Evolutionary conservation across 768 basidiomycete genomes (phyloP).

Genomic region (Chiua virens): DNA sequence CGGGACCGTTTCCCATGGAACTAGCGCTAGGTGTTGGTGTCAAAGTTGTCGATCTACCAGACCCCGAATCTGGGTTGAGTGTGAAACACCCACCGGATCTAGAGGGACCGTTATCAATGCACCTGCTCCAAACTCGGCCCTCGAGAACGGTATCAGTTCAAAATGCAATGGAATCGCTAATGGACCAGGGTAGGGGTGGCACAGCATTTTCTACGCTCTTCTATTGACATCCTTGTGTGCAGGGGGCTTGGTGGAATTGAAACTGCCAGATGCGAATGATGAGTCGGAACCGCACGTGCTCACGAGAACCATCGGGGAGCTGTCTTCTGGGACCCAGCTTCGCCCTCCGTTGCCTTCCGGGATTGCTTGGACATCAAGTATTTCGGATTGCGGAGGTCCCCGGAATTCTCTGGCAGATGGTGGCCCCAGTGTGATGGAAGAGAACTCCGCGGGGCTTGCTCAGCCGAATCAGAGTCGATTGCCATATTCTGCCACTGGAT

Average conservation of each 20-base stretch:
- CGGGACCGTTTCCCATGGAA: constrained; percentile 6
- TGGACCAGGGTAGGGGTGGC: constrained; percentile 55
- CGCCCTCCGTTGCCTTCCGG: constrained; percentile 19
- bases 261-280: constrained; percentile 40
- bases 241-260: constrained; percentile 62
- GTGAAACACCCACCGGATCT: constrained; percentile 23
- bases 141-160: constrained; percentile 3
- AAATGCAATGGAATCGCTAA: constrained; percentile 60
- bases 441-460: background rate
- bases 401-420: constrained; percentile 1
- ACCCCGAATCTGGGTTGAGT: constrained; percentile 21
- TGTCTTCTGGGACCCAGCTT: constrained; percentile 38
- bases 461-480: background rate
- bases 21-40: constrained; percentile 68
- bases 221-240: background rate
- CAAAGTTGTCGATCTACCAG: constrained; percentile 39
- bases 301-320: constrained; percentile 45
- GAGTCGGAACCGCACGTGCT: constrained; percentile 32
- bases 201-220: background rate
- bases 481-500: constrained; percentile 4
- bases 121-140: constrained; percentile 20
- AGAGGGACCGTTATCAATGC: constrained; percentile 27
- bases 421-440: constrained; percentile 3
- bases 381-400: background rate
- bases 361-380: background rate